Evolutionary conservation across 2,329 filamentous ascomycete genomes (phyloP), one percentile per base, ranked within the genome.

Genomic region (Curvularia spicifera): DNA sequence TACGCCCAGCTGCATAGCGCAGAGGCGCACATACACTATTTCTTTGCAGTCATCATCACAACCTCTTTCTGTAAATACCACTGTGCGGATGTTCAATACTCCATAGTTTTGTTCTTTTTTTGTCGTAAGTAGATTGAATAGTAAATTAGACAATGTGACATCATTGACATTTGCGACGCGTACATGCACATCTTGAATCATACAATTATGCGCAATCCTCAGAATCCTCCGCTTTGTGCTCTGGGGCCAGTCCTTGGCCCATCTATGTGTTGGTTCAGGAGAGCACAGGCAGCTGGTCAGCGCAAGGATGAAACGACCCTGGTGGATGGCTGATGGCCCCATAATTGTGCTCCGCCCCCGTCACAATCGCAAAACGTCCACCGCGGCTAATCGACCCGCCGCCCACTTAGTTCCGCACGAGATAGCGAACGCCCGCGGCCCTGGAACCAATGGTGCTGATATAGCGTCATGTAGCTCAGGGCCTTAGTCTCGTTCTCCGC

Each of bases 231-330:
- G 43, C 26, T 47, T n/a, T 33, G 29, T 12, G 29, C 18, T 18
- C 26, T 9, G 2, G 42, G 42, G 24, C 42, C 42, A 28, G 13
- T 44, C 20, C 13, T 24, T 28, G 42, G 42, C 15, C 42, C 24
- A 44, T 5, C 5, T 28, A 26, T 9, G 13, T 7, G 24, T 26
- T 26, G 24, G 22, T 9, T 44, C 24, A 44, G 42, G 42, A 24
- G 15, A 26, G 44, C 10, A 15, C 40, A 43, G 22, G 42, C 28
- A 29, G 31, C 22, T 46, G 20, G 24, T 33, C 31, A 20, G 29
- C 20, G 12, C 10, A 37, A 12, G 39, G 20, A 18, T 60, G 60
- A 63, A 60, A 63, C 60, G 39, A 45, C 45, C 40, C 40, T 28
- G 49, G 54, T 40, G 56, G 31, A 46, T 5, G 29, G 28, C 44